phyloP scores from a whole-genome alignment of 306 rosid species.

The Vachellia pachyceras region DNA sequence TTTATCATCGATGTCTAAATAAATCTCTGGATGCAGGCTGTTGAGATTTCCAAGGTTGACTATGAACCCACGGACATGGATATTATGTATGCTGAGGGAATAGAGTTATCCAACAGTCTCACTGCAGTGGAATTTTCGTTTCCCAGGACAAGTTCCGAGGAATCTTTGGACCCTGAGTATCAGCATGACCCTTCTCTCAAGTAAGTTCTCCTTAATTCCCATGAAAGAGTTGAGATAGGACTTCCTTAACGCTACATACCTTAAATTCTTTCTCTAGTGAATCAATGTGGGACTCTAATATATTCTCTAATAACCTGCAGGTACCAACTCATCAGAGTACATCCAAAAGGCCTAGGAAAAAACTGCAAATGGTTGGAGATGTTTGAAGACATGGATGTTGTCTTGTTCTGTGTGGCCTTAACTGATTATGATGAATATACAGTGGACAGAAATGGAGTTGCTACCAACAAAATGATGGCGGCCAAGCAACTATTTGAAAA shows the following conservation, averaged over 20 bases:
- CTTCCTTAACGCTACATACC: too few species aligned
- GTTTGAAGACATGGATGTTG: slow-evolving; percentile 70
- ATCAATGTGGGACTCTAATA: too few species aligned
- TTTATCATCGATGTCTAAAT: slow-evolving; percentile 18
- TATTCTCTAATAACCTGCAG: slow-evolving; percentile 9
- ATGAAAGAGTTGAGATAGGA: not conserved
- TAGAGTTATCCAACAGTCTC: slow-evolving; percentile 65
- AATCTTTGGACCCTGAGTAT: slow-evolving; percentile 40
- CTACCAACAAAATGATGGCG: slow-evolving; percentile 70
- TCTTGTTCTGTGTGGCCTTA: slow-evolving; percentile 68
- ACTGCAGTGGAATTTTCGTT: slow-evolving; percentile 66
- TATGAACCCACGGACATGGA: slow-evolving; percentile 78
- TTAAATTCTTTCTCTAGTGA: too few species aligned
- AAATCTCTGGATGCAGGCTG: slow-evolving; percentile 58
- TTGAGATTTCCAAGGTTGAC: slow-evolving; percentile 72
- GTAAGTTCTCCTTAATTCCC: slow-evolving; percentile 43
- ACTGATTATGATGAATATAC: slow-evolving; percentile 65
- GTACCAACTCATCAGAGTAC: slow-evolving; percentile 72
- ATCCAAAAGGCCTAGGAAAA: slow-evolving; percentile 68
- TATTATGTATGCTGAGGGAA: slow-evolving; percentile 83
- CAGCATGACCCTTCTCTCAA: slow-evolving; percentile 58
- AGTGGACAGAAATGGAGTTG: slow-evolving; percentile 52
- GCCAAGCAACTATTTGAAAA: slow-evolving; percentile 70
- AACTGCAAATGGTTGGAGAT: slow-evolving; percentile 76
- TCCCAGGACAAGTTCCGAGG: slow-evolving; percentile 50